Conservation (phyloP, 148 eudicot species). For the Vaccinium myrtillus region DNA sequence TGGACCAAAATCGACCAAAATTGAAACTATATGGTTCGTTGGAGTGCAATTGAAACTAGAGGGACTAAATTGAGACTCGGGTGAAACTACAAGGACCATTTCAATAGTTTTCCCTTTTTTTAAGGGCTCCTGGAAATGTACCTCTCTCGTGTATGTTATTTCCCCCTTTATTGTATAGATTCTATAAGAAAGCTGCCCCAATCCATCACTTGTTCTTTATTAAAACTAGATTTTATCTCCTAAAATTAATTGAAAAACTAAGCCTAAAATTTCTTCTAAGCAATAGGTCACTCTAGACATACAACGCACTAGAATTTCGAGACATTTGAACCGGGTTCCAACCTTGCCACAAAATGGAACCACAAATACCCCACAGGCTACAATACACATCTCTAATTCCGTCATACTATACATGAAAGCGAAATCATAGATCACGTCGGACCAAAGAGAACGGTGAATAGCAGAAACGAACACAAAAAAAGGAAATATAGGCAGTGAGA, state of each 20-base stretch:
- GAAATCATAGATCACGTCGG: not conserved
- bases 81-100: no score
- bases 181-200: not conserved
- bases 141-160: not conserved
- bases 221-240: no score
- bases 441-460: not conserved
- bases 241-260: no score
- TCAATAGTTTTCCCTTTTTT: no score
- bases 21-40: no score
- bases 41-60: no score
- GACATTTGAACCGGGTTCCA: not conserved
- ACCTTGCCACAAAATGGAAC: slow-evolving; percentile 6
- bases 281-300: not conserved
- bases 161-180: not conserved
- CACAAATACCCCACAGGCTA: not conserved
- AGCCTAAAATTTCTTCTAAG: no score
- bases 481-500: not conserved
- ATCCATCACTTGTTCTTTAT: not conserved
- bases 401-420: slow-evolving; percentile 7
- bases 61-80: no score
- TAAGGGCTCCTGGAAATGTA: not conserved
- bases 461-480: no score
- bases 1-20: no score
- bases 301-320: not conserved
- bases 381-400: not conserved